Percentiles rank a stretch among this genome's conserved stretches.
Conservation (phyloP, 2,329 filamentous ascomycete species). For the Aspergillus pseudotamarii region DNA sequence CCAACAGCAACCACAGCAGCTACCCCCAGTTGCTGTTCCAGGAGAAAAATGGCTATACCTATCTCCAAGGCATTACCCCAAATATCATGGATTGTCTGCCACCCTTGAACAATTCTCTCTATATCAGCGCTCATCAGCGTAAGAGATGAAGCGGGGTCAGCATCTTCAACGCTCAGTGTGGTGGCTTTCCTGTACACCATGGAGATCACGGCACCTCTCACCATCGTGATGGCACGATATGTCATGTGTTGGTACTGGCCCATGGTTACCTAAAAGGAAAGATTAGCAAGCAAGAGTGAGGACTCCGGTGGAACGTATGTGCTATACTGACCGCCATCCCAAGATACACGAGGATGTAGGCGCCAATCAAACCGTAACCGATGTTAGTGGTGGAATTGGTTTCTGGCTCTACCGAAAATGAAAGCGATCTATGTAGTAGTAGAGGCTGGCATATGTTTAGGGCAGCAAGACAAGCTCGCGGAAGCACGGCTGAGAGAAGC, state of each 20-base stretch:
- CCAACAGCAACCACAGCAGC: conserved; percentile 50
- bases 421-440: conserved; percentile 40
- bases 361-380: conserved; percentile 49
- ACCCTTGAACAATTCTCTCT: conserved; percentile 46
- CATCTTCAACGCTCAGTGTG: conserved; percentile 34
- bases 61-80: conserved; percentile 51
- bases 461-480: conserved; percentile 37
- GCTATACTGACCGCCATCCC: conserved; percentile 43
- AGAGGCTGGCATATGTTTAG: conserved; percentile 44
- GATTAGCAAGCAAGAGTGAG: conserved; percentile 1
- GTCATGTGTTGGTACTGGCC: conserved; percentile 46
- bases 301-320: neutral
- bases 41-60: conserved; percentile 48
- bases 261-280: conserved; percentile 36
- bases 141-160: conserved; percentile 41
- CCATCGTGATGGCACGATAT: conserved; percentile 47
- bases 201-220: conserved; percentile 48
- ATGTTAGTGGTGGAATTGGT: conserved; percentile 33
- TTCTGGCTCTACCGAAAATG: conserved; percentile 33
- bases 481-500: conserved; percentile 35
- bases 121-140: conserved; percentile 52
- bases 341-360: conserved; percentile 46
- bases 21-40: conserved; percentile 45
- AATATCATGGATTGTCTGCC: conserved; percentile 48
- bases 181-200: conserved; percentile 54